Evolutionary conservation across 257 asterid species (phyloP), one percentile per base, ranked within the genome.

Genomic region (Solanum clarkiae): DNA sequence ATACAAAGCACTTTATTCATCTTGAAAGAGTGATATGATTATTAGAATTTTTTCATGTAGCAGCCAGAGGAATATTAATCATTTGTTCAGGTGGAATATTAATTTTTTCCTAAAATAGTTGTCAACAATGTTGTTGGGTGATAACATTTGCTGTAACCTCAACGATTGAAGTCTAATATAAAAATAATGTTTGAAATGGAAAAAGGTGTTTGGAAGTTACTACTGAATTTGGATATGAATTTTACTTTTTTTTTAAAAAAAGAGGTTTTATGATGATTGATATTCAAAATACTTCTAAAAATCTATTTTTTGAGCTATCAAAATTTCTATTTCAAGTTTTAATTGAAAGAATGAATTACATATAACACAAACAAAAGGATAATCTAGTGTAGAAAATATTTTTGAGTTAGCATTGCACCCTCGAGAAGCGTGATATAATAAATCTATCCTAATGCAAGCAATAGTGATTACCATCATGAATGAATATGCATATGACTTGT

Each of bases 111-210:
- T 47, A 86, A 86, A 90, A 89, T 90, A 8, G 86, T 86, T 53
- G 88, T 36, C 44, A 87, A 91, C 71, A 87, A 87, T 60, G 90
- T 87, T 82, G 91, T 88, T 91, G 87, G 90, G 53, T 87, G 89
- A 87, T 88, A n/a, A 88, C 86, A 7, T 90, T 89, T 15, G 91
- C 86, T 24, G 89, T 89, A 51, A 88, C 84, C 26, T 59, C 89
- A 55, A 82, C 80, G 16, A 90, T 86, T 75, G 32, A 29, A 29
- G 36, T 32, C 36, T 32, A 32, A 32, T 32, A 32, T 32, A 32
- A 32, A 32, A 32, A 32, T 32, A 32, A 32, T 32, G 36, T 32
- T 32, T 32, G 36, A 32, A 32, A 32, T 32, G 36, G 36, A 2
- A 3, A 32, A 32, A 32, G 36, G 36, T 32, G 36, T 32, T 3